Base-by-base conservation (phyloP, 2,329 filamentous ascomycete genomes). In the Diaporthe caulivora region DNA sequence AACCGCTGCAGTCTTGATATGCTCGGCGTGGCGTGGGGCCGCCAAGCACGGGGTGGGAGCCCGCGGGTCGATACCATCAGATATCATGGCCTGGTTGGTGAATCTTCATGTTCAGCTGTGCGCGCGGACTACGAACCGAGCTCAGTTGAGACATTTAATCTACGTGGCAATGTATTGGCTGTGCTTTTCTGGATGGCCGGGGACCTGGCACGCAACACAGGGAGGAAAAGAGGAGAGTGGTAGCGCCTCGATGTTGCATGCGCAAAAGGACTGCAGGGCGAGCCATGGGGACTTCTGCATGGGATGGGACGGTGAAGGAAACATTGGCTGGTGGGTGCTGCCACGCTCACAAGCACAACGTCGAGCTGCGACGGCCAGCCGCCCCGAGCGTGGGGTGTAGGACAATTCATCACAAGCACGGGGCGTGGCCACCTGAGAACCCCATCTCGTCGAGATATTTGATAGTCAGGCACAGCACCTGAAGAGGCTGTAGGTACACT, bases 401-500 rank as follows among this genome's bases (percentile, higher is more conserved):
- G 24, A 65, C 10, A 24, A 26, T 40, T 24, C 18, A 51, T 24
- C 18, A 51, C 42, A 21, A 24, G 44, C 44, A 44, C 62, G 51
- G 62, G 44, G 15, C 29, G 44, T 65, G 62, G 44, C 62, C 29
- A 65, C 37, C 29, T 53, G 47, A 51, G 47, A 40, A 15, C 21
- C 21, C n/a, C 29, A 67, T 53, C 31, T 53, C 2, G n/a, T 53
- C 15, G 47, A 67, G 15, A 40, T 51, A 31, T 53, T 40, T 67
- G 47, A 53, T 67, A 67, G 62, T 67, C 44, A 67, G 62, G 62
- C n/a, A 67, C 62, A 53, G 62, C 47, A 40, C 47, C 47, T 67
- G 47, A 67, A 67, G 21, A 26, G 44, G 44, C 44, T 67, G 29
- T 21, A 51, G 29, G 31, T 51, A 34, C 26, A n/a, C 37, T 42